Evolutionary conservation across 345 rosid species (phyloP), one percentile per base, ranked within the genome.

Genomic region (Gossypium rotundifolium): DNA sequence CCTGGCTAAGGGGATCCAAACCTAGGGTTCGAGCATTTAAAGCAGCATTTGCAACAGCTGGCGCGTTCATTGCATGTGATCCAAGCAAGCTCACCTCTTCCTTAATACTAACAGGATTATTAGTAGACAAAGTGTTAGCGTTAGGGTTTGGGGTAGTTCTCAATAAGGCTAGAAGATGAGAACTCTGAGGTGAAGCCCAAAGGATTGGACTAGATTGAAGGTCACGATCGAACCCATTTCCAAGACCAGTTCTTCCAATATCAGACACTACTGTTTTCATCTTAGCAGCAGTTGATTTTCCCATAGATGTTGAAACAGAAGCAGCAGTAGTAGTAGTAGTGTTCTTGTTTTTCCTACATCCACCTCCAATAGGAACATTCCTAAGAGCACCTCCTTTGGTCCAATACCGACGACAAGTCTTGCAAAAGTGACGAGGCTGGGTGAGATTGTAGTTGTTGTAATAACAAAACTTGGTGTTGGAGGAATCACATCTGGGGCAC

Each of bases 361-460:
- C 95, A 0, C 95, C 95, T 2, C 95, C 95, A 27, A 90, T 88
- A 4, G 95, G 95, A 49, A 90, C 91, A 45, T 90, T 88, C 70
- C 95, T 59, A 2, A 90, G 84, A 14, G 92, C 88, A 12, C 95
- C 95, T 1, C 95, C 95, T 80, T 88, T 90, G 18, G 95, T 90
- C 95, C 95, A 90, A 75, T 90, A 90, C 1, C 95, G 88, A 51
- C 95, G 95, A 58, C 95, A 90, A n/a, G 92, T 88, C 89, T 90
- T 90, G 85, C 95, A 90, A 78, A 90, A 90, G 80, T 90, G 92
- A 64, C 95, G 92, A 38, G 95, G 95, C 85, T 90, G 95, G 17
- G 92, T 90, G 68, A 90, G 92, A 44, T 90, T 90, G 73, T 90
- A 90, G 82, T 90, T 90, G 88, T 90, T 90, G 83, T 88, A 90